Conservation (phyloP, 73 alveolate genomes). For the Diophrys appendiculata region DNA sequence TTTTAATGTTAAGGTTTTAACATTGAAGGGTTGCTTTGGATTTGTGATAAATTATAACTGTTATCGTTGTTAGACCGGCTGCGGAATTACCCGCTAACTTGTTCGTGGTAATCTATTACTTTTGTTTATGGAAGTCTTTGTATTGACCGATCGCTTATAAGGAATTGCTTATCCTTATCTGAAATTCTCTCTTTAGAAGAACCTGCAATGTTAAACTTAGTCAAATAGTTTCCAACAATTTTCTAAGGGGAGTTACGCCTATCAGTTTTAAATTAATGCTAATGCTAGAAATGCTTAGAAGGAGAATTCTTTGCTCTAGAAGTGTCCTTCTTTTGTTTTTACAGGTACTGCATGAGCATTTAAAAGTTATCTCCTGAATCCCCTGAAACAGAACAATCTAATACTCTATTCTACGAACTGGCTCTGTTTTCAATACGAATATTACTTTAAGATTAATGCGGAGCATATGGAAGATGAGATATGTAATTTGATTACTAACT, state of each 20-base stretch:
- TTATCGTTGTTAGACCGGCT: background rate
- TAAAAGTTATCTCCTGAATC: background rate
- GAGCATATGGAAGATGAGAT: no score
- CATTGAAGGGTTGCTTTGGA: background rate
- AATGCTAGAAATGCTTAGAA: no score
- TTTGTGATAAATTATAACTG: background rate
- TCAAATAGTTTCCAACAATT: background rate
- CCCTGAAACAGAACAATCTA: background rate
- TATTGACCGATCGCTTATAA: background rate
- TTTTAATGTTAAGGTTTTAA: background rate
- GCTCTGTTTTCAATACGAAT: background rate
- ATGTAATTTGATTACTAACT: no score
- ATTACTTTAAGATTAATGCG: no score
- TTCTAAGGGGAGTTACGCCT: background rate
- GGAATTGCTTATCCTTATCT: background rate
- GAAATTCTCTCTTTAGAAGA: background rate
- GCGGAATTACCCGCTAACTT: background rate
- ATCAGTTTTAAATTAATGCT: no score
- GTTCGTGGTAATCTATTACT: background rate
- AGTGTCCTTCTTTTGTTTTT: background rate
- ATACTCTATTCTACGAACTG: background rate
- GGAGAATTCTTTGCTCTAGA: background rate
- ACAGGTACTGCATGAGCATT: background rate
- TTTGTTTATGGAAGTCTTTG: background rate
- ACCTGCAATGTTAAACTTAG: background rate